Conservation (phyloP, 306 rosid genomes). For the Prunus kanzakura region DNA sequence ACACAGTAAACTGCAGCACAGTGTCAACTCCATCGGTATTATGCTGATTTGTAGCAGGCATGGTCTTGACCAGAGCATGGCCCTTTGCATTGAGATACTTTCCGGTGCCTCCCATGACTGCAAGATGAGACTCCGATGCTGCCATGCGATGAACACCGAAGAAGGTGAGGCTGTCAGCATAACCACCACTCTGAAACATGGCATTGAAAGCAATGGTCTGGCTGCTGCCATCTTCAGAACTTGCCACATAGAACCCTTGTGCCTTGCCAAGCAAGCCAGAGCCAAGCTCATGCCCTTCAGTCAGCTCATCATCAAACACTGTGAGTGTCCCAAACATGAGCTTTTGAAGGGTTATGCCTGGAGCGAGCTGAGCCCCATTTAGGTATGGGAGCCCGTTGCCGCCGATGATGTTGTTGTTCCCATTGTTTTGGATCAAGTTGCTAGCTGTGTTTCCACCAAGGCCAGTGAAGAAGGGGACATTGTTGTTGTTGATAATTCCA, state of each 20-base stretch:
- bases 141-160: conserved; percentile 68
- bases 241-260: conserved; percentile 75
- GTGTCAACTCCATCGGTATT: conserved; percentile 60
- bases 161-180: conserved; percentile 63
- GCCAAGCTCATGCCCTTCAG: conserved; percentile 71
- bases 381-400: conserved; percentile 44
- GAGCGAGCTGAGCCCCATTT: conserved; percentile 46
- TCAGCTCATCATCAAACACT: conserved; percentile 72
- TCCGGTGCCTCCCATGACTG: conserved; percentile 84
- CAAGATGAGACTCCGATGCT: conserved; percentile 68
- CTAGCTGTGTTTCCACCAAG: conserved; percentile 47
- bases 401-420: conserved; percentile 33
- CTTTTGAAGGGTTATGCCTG: conserved; percentile 57
- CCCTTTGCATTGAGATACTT: conserved; percentile 71
- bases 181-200: conserved; percentile 63
- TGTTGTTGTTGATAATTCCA: conserved; percentile 71
- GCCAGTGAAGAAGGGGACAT: conserved; percentile 84
- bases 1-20: conserved; percentile 53
- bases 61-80: conserved; percentile 53
- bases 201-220: conserved; percentile 78
- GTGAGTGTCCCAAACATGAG: conserved; percentile 80
- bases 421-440: conserved; percentile 51
- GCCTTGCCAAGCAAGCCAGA: conserved; percentile 80
- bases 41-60: conserved; percentile 43
- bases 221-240: conserved; percentile 67